Conservation (phyloP, 2,329 filamentous ascomycete species). For the Xylaria sp. region DNA sequence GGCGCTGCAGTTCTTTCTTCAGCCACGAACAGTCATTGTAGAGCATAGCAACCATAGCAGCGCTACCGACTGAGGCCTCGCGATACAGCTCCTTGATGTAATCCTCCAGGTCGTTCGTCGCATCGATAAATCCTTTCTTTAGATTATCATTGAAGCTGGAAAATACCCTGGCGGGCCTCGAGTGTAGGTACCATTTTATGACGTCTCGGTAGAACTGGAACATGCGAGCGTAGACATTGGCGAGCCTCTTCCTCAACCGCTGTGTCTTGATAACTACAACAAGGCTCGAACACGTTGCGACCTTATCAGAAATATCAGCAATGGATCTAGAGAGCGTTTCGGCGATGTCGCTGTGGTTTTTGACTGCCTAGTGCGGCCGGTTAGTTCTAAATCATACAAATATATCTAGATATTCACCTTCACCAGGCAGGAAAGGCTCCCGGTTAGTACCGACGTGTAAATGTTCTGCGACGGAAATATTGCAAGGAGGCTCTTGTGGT, state of each 20-base stretch:
- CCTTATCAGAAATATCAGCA: constrained; percentile 22
- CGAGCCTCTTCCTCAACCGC: constrained; percentile 20
- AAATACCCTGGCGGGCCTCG: constrained; percentile 16
- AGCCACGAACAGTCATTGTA: constrained; percentile 2
- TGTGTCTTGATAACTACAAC: constrained; percentile 23
- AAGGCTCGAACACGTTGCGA: constrained; percentile 18
- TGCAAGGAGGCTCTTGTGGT: constrained; percentile 23
- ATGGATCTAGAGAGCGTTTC: constrained; percentile 21
- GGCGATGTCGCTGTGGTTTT: constrained; percentile 26
- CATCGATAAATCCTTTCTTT: neutral
- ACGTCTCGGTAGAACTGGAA: constrained; percentile 24
- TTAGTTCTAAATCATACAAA: neutral
- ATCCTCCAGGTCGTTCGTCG: constrained; percentile 9
- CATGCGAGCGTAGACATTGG: constrained; percentile 25
- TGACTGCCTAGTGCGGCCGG: constrained; percentile 17
- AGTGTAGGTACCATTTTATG: constrained; percentile 25
- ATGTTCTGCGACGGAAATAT: constrained; percentile 24
- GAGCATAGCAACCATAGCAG: constrained; percentile 19
- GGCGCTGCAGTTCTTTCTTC: neutral
- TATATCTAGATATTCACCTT: constrained; percentile 9
- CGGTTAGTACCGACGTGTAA: constrained; percentile 19
- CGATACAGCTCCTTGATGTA: constrained; percentile 23
- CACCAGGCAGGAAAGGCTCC: constrained; percentile 24
- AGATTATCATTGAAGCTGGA: constrained; percentile 21
- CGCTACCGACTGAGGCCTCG: constrained; percentile 18